These are phyloP conservation scores for Cinchona pubescens DNA, from an alignment of 257 asterid species.

Conservation along the genomic window DNA sequence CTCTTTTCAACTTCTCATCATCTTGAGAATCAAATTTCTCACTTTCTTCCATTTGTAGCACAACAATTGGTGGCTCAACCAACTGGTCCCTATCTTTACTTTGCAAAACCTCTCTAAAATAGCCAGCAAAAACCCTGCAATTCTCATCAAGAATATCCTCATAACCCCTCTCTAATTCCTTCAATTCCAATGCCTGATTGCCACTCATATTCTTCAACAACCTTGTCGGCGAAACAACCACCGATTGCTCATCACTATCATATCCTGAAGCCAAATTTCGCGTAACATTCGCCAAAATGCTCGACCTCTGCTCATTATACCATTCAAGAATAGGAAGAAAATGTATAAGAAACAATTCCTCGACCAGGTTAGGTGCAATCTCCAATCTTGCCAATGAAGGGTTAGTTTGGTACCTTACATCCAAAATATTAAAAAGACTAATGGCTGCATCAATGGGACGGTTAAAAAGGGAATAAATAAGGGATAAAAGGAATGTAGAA, in stretches of 20 bases:
- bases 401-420: slow-evolving; percentile 20
- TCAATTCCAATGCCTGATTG: slow-evolving; percentile 47
- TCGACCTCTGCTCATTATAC: slow-evolving; percentile 42
- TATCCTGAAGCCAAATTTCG: slow-evolving; percentile 17
- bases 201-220: slow-evolving; percentile 53
- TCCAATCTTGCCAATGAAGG: slow-evolving; percentile 55
- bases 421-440: slow-evolving; percentile 47
- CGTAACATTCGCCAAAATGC: slow-evolving; percentile 27
- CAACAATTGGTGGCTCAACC: slow-evolving; percentile 35
- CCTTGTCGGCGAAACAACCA: slow-evolving; percentile 28
- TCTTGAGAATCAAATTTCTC: slow-evolving; percentile 10
- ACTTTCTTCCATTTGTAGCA: slow-evolving; percentile 21
- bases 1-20: slow-evolving; percentile 29
- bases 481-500: slow-evolving; percentile 52
- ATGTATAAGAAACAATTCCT: slow-evolving; percentile 57
- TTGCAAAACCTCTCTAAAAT: slow-evolving; percentile 45
- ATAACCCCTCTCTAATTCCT: slow-evolving; percentile 56
- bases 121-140: slow-evolving; percentile 43
- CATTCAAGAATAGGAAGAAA: slow-evolving; percentile 49
- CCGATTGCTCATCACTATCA: slow-evolving; percentile 36
- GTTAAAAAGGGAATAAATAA: slow-evolving; percentile 37
- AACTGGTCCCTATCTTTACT: slow-evolving; percentile 19
- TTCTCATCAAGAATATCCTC: slow-evolving; percentile 58
- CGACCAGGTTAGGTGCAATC: slow-evolving; percentile 54
- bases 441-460: slow-evolving; percentile 45